phyloP scores from a whole-genome alignment of 805 yeast species.

The Metschnikowia bowlesiae region DNA sequence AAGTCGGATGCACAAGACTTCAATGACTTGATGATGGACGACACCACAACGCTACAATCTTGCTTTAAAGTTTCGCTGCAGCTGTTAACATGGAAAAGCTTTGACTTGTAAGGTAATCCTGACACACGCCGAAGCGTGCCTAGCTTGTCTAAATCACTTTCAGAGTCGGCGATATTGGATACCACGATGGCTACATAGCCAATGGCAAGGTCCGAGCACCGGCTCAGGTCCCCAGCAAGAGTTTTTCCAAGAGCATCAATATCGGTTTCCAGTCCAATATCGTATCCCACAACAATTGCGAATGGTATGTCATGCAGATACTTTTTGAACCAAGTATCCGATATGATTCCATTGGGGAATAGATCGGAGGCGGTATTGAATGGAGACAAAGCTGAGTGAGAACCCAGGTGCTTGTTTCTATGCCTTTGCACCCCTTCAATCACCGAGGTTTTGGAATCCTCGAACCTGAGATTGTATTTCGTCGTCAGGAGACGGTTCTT shows the following conservation, averaged over 20 bases:
- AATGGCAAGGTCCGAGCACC: conserved; percentile 5
- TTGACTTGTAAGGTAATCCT: conserved; percentile 27
- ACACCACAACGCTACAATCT: conserved; percentile 29
- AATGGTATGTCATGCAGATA: conserved; percentile 30
- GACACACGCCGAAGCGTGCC: conserved; percentile 25
- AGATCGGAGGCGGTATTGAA: conserved; percentile 28
- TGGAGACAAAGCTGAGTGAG: conserved; percentile 34
- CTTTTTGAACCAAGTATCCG: conserved; percentile 33
- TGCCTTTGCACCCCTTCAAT: conserved; percentile 4
- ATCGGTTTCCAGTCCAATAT: conserved; percentile 12
- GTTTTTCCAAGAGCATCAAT: conserved; percentile 9
- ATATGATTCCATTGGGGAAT: conserved; percentile 26
- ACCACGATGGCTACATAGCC: conserved; percentile 24
- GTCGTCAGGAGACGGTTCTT: conserved; percentile 31
- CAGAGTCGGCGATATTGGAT: conserved; percentile 12
- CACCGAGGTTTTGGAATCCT: conserved; percentile 2
- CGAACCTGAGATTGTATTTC: conserved; percentile 26
- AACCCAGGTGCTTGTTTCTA: conserved; percentile 4
- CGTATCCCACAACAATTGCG: conserved; percentile 22
- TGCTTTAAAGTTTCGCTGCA: conserved; percentile 13
- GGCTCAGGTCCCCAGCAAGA: conserved; percentile 11
- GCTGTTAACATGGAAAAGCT: conserved; percentile 21
- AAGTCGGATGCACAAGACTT: conserved; percentile 29
- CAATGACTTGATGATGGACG: conserved; percentile 28
- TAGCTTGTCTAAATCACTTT: conserved; percentile 21